Evolutionary conservation across 2,329 filamentous ascomycete genomes (phyloP), one percentile per base, ranked within the genome.

Genomic region (Scortechinia acanthostroma): DNA sequence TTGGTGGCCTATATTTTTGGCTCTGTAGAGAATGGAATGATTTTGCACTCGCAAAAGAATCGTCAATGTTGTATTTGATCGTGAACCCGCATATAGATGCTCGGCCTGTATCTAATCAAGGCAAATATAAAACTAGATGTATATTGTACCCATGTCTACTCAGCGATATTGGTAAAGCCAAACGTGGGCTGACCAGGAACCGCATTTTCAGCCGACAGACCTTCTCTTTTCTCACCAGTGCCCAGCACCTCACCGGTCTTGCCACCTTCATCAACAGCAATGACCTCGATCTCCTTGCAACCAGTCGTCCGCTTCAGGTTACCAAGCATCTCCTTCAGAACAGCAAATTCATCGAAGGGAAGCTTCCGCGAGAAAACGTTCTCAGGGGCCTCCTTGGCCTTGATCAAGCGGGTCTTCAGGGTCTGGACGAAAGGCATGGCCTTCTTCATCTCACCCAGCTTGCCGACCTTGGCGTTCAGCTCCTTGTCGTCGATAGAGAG

Each of bases 361-460:
- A 98, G 72, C 66, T 91, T 88, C 52, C 90, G 77, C 59, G 91
- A 82, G 57, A 97, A 83, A 6, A 96, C 88, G 2, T 68, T 72
- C 20, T 76, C 71, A 2, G 79, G 69, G 14, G 72, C 67, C 65
- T 91, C 80, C 49, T 87, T 85, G 43, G 74, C 73, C 47, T 89
- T 73, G 10, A 40, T 17, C 46, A 98, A 76, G 44, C 88, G 80
- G 63, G 79, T 87, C 83, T 96, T 96, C 48, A 97, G 71, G 4
- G 63, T 68, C 68, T 97, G 91, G 43, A 96, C 83, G 58, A 96
- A 97, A 0, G 93, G 93, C 91, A 97, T 97, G 2, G 90, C 91
- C 69, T 94, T 93, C 80, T 97, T 98, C 76, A 90, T 89, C 67
- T 94, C 88, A 37, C 81, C 82, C 58, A 89, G 74, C 72, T 95